Base-by-base conservation (phyloP, 257 asterid genomes). In the Pogostemon cablin region DNA sequence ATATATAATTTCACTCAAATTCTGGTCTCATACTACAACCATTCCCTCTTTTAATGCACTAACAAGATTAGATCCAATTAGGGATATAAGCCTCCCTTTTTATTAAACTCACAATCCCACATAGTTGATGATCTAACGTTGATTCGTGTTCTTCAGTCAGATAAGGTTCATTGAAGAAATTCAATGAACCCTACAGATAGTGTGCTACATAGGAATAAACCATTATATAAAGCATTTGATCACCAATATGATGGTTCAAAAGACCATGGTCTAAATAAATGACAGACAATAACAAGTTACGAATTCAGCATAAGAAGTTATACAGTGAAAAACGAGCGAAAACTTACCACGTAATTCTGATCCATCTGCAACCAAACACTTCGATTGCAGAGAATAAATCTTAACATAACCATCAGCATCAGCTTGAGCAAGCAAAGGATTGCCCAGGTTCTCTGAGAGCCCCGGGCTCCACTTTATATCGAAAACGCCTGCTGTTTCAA, bases 381-480 rank as follows among this genome's bases (percentile, higher is more conserved):
- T 4, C 65, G 57, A 25, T 48, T 78, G 86, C 76, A 93, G 82
- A 39, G 79, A 64, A 67, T 87, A 86, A 80, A 91, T 65, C 84
- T 82, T 82, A 46, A 88, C 79, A 81, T 57, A 81, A 56, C 98
- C 98, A 77, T 89, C 91, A 72, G 99, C 99, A 83, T 91, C 99
- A 63, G 98, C 99, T 80, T 95, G 98, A 80, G 96, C 95, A 75
- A 95, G 96, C 84, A 88, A 77, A 39, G 99, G 90, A 11, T 3
- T 9, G 40, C 74, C 58, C 0, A n/a, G 65, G 66, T 68, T 72
- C 35, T 67, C 80, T 2, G 72, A 67, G 7, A 46, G 53, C 46
- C 11, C 50, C 1, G 93, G 88, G 74, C 86, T 91, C 99, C 99
- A 95, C 79, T 85, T 95, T 25, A 95, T 84, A 77, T 95, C 99